phyloP scores from a whole-genome alignment of 2,329 filamentous ascomycete genomes.

The Beauveria sp. region DNA sequence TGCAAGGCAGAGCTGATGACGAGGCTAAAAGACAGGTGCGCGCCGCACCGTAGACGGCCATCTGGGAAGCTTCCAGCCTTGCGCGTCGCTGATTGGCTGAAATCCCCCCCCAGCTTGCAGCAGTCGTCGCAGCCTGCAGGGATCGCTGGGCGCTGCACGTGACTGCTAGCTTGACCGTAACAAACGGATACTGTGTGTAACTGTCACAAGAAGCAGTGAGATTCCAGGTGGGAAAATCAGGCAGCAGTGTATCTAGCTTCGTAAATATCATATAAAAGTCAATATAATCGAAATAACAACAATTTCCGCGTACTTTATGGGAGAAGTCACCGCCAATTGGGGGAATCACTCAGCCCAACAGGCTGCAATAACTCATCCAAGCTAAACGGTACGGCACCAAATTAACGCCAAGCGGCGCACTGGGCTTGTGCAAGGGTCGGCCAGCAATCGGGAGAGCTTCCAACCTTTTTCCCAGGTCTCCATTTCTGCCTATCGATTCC shows the following conservation, averaged over 20 bases:
- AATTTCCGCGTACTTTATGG: not conserved
- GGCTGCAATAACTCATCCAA: not conserved
- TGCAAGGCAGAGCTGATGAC: slow-evolving; percentile 37
- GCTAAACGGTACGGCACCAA: not conserved
- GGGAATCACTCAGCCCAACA: not conserved
- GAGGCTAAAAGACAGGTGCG: slow-evolving; percentile 33
- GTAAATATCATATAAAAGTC: not conserved
- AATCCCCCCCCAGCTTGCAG: slow-evolving; percentile 1
- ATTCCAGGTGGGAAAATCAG: not conserved
- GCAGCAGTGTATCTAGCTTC: not conserved
- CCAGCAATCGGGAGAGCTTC: slow-evolving; percentile 4
- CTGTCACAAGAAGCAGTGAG: not conserved
- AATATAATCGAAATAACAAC: not conserved
- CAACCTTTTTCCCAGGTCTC: slow-evolving; percentile 2
- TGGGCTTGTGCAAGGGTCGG: not conserved
- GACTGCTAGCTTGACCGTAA: slow-evolving; percentile 1
- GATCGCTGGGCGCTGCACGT: not conserved
- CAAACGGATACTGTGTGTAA: not conserved
- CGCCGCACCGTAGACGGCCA: not conserved
- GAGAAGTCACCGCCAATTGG: not conserved
- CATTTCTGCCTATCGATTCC: slow-evolving; percentile 1
- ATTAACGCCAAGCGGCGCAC: not conserved
- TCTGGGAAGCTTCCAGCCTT: not conserved
- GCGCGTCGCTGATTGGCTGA: slow-evolving; percentile 20
- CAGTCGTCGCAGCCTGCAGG: slow-evolving; percentile 4